These are phyloP conservation scores for Hyparrhenia diplandra DNA, from an alignment of 176 grass and related monocot genomes.

Conservation along the genomic window DNA sequence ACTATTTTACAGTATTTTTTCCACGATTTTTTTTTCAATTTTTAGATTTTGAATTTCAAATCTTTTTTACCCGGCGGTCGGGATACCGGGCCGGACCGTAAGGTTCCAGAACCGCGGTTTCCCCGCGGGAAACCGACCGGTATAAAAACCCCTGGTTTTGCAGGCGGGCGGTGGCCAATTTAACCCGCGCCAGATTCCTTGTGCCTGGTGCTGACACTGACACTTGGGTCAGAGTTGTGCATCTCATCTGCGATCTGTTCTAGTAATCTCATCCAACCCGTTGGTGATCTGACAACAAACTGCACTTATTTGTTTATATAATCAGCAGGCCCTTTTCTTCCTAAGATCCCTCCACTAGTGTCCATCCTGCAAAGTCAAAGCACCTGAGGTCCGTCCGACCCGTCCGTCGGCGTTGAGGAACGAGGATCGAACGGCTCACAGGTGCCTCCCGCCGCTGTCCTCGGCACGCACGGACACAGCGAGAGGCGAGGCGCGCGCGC, in stretches of 20 bases:
- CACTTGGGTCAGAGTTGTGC: not conserved
- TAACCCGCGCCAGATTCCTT: not conserved
- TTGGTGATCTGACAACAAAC: not conserved
- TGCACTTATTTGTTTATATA: not conserved
- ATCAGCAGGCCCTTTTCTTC: too few relatives aligned
- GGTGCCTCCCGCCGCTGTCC: not conserved
- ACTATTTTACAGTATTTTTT: too few relatives aligned
- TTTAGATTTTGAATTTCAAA: too few relatives aligned
- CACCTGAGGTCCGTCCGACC: not conserved
- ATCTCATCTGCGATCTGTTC: not conserved
- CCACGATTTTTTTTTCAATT: too few relatives aligned
- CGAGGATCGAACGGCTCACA: too few relatives aligned
- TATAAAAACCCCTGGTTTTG: too few relatives aligned
- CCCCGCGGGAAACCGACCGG: too few relatives aligned
- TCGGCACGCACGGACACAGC: not conserved
- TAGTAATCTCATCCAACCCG: not conserved
- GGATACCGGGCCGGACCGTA: too few relatives aligned
- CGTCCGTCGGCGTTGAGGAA: not conserved
- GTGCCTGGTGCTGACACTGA: not conserved
- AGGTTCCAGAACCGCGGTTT: too few relatives aligned
- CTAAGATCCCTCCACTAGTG: too few relatives aligned
- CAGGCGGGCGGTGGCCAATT: not conserved
- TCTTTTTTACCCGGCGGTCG: too few relatives aligned
- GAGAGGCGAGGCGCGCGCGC: not conserved
- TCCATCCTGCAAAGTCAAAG: not conserved